phyloP scores from a whole-genome alignment of 805 yeast genomes.

The Henningerozyma blattae region DNA sequence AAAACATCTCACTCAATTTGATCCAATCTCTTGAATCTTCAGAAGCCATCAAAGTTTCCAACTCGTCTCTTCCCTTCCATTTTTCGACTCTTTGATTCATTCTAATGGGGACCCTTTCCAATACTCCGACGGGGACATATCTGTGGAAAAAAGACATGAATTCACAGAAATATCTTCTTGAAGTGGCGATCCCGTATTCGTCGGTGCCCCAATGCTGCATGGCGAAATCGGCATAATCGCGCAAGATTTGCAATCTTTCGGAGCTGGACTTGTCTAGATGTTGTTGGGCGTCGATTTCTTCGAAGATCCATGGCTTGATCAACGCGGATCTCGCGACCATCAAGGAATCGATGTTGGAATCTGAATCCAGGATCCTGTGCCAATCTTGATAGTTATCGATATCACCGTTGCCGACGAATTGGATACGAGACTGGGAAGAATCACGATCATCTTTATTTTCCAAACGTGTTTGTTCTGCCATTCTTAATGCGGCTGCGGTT shows the following conservation, averaged over 20 bases:
- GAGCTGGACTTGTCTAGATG: slow-evolving; percentile 82
- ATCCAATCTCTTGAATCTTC: slow-evolving; percentile 90
- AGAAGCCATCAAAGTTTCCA: slow-evolving; percentile 82
- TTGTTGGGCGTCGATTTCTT: slow-evolving; percentile 84
- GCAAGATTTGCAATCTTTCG: slow-evolving; percentile 71
- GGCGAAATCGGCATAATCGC: slow-evolving; percentile 64
- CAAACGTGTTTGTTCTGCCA: slow-evolving; percentile 37
- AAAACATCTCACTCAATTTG: slow-evolving; percentile 86
- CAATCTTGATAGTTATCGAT: slow-evolving; percentile 80
- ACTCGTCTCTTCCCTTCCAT: slow-evolving; percentile 86
- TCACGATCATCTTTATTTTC: slow-evolving; percentile 50
- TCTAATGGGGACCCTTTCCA: slow-evolving; percentile 79
- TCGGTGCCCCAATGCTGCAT: slow-evolving; percentile 97
- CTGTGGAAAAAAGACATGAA: slow-evolving; percentile 89
- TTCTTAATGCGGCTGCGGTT: slow-evolving; percentile 58
- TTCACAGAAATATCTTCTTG: slow-evolving; percentile 89
- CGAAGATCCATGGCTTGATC: slow-evolving; percentile 97
- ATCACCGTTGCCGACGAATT: slow-evolving; percentile 93
- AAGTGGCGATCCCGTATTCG: slow-evolving; percentile 79
- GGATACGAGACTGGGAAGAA: slow-evolving; percentile 48
- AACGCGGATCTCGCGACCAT: slow-evolving; percentile 98
- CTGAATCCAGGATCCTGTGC: slow-evolving; percentile 49
- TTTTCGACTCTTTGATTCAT: slow-evolving; percentile 88
- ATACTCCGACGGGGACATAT: slow-evolving; percentile 86
- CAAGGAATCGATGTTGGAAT: slow-evolving; percentile 73